Conservation (phyloP, 139 green algal species). For the Picochlorum sp. region DNA sequence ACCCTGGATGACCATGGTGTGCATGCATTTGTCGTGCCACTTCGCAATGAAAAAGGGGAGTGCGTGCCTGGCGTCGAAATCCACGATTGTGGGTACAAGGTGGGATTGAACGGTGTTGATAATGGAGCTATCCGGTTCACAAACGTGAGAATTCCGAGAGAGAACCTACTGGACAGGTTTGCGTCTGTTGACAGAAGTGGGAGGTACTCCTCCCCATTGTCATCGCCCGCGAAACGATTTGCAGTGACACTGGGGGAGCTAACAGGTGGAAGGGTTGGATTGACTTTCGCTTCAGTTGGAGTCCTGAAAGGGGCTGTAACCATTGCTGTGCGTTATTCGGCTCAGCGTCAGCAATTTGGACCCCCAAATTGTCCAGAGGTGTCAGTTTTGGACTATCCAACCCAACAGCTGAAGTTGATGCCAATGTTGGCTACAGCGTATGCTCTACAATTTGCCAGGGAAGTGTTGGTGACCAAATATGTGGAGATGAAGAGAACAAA, state of each 20-base stretch:
- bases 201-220: constrained; percentile 51
- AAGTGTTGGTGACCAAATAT: constrained; percentile 48
- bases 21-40: constrained; percentile 67
- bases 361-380: constrained; percentile 56
- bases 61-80: constrained; percentile 77
- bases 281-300: constrained; percentile 46
- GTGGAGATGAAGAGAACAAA: constrained; percentile 60
- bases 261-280: constrained; percentile 68
- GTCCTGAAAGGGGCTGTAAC: constrained; percentile 60
- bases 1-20: constrained; percentile 69
- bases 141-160: constrained; percentile 54
- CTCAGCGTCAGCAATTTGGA: constrained; percentile 71
- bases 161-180: constrained; percentile 71
- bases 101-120: constrained; percentile 35
- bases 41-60: constrained; percentile 34
- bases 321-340: constrained; percentile 63
- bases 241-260: constrained; percentile 75
- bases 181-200: constrained; percentile 62
- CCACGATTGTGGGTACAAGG: constrained; percentile 87
- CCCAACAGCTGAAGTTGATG: constrained; percentile 64
- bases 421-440: constrained; percentile 67
- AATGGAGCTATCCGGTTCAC: constrained; percentile 82
- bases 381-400: constrained; percentile 70
- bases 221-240: constrained; percentile 50
- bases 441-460: constrained; percentile 52